Evolutionary conservation across 306 rosid species (phyloP), one percentile per base, ranked within the genome.

Genomic region (Gillenia trifoliata): DNA sequence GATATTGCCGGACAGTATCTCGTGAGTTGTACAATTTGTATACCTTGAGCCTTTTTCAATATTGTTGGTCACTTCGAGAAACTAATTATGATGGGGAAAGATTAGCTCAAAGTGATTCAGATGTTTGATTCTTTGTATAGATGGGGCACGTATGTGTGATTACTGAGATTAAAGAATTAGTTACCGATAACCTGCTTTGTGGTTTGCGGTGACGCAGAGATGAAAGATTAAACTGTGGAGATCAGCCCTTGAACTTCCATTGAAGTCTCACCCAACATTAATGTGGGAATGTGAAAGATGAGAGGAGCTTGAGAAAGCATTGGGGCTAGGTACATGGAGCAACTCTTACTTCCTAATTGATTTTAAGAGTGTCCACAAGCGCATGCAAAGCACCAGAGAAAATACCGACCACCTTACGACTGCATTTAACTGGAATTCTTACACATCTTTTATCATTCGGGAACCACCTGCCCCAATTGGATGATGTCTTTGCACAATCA

Each of bases 61-160:
- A 0, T 0, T 75, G 71, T 11, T 0, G 0, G 1, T 0, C 0
- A 1, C 36, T 67, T 15, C n/a, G n/a, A n/a, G 34, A 23, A 28
- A 10, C n/a, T n/a, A 33, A 23, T 17, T 45, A 15, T 45, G 52
- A 45, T 45, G 4, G 52, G 52, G 8, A 45, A 45, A 16, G 20
- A 45, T 45, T 15, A 45, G 20, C 52, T 45, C 15, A 36, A 55
- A 28, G 60, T n/a, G n/a, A n/a, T n/a, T n/a, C n/a, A n/a, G n/a
- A n/a, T n/a, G n/a, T n/a, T n/a, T n/a, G n/a, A n/a, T n/a, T n/a
- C n/a, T n/a, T n/a, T n/a, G n/a, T n/a, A n/a, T n/a, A n/a, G n/a
- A n/a, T n/a, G n/a, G n/a, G n/a, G n/a, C 11, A 52, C 66, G 55
- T 75, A 20, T 22, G 25, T 75, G 50, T 75, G 10, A 30, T 33